Conservation (phyloP, 2,329 filamentous ascomycete genomes). For the Pseudopyricularia cyperi region DNA sequence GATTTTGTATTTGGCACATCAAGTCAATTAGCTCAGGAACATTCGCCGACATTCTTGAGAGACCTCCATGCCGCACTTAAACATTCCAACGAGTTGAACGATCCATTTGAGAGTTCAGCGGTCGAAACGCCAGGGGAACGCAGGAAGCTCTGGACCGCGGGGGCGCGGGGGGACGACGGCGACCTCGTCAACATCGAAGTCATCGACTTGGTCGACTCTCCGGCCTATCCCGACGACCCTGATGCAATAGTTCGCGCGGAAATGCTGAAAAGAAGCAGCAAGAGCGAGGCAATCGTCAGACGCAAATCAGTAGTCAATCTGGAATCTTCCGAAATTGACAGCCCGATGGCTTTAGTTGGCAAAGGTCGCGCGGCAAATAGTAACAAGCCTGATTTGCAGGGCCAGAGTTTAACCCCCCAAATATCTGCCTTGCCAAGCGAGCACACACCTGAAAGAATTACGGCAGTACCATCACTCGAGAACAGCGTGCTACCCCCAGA, state of each 20-base stretch:
- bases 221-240: slow-evolving; percentile 13
- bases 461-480: not conserved
- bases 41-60: slow-evolving; percentile 52
- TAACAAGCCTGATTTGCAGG: not conserved
- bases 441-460: not conserved
- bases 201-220: slow-evolving; percentile 41
- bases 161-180: slow-evolving; percentile 52
- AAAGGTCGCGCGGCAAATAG: not conserved
- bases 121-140: slow-evolving; percentile 1
- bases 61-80: slow-evolving; percentile 50
- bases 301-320: not conserved
- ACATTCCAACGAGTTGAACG: slow-evolving; percentile 36
- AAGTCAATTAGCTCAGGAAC: slow-evolving; percentile 64
- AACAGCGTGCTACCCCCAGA: not conserved
- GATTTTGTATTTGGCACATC: slow-evolving; percentile 78
- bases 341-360: not conserved
- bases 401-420: not conserved
- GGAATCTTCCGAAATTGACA: not conserved
- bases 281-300: not conserved
- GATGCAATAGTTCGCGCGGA: not conserved
- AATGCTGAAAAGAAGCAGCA: not conserved
- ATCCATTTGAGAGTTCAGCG: slow-evolving; percentile 19
- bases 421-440: not conserved
- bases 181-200: slow-evolving; percentile 50
- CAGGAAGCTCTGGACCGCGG: slow-evolving; percentile 55